Percentiles rank a stretch among this genome's conserved stretches.
Conservation (phyloP, 2,329 filamentous ascomycete species). For the Hypoxylon sp. region DNA sequence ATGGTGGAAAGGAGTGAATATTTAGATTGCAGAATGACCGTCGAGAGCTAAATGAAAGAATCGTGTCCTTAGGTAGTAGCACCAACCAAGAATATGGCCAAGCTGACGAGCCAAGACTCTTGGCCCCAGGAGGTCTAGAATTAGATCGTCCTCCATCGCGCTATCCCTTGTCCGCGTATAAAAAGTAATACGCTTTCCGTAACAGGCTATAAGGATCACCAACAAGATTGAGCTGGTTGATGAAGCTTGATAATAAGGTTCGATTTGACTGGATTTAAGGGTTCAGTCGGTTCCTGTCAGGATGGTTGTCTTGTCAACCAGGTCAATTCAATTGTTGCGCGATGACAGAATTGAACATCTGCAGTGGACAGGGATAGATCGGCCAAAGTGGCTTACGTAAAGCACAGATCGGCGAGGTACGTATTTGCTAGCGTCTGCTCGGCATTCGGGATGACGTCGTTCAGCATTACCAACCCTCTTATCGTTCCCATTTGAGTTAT, state of each 20-base stretch:
- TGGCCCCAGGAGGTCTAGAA: slow-evolving; percentile 26
- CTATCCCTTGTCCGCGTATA: slow-evolving; percentile 15
- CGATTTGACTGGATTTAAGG: background rate
- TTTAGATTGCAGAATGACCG: background rate
- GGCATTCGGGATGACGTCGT: slow-evolving; percentile 39
- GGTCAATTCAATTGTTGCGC: background rate
- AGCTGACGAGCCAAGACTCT: slow-evolving; percentile 26
- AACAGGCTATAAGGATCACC: slow-evolving; percentile 6
- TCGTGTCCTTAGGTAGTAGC: slow-evolving; percentile 22
- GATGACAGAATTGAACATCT: background rate
- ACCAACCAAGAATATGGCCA: background rate
- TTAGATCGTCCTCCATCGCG: slow-evolving; percentile 7
- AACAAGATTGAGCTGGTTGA: background rate
- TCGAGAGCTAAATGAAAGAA: slow-evolving; percentile 4
- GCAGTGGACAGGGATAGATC: slow-evolving; percentile 1
- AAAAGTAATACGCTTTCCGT: background rate
- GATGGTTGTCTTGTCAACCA: background rate
- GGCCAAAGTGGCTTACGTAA: background rate
- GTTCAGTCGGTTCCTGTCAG: background rate
- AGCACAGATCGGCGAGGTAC: background rate
- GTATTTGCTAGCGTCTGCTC: slow-evolving; percentile 8
- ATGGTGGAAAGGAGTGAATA: background rate
- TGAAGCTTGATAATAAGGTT: background rate
- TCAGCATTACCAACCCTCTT: slow-evolving; percentile 20
- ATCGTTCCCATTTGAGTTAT: slow-evolving; percentile 26